Evolutionary conservation across 2,329 filamentous ascomycete genomes (phyloP).

Genomic region (Venturia asperata): DNA sequence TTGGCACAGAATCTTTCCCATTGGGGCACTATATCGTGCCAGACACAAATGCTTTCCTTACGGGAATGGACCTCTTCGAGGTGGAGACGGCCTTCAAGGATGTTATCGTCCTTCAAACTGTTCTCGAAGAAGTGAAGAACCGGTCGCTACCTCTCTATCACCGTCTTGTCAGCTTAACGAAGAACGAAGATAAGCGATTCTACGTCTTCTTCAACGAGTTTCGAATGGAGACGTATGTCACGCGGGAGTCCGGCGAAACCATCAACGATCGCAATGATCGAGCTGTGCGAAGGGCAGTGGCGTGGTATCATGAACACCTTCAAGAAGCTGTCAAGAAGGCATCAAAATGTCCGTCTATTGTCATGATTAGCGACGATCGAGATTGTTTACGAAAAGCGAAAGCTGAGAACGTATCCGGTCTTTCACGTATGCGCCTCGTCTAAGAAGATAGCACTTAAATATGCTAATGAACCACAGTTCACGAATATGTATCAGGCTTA

Average conservation of each 20-base stretch:
- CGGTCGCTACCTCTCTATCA: slow-evolving; percentile 92
- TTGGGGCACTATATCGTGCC: slow-evolving; percentile 90
- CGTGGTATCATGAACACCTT: slow-evolving; percentile 86
- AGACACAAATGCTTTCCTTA: slow-evolving; percentile 91
- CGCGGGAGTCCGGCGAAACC: slow-evolving; percentile 66
- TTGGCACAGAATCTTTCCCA: slow-evolving; percentile 72
- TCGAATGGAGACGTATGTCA: slow-evolving; percentile 79
- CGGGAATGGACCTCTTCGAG: slow-evolving; percentile 96
- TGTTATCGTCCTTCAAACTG: slow-evolving; percentile 92
- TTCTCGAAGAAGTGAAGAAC: slow-evolving; percentile 92
- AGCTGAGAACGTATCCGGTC: slow-evolving; percentile 62
- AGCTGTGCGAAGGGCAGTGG: slow-evolving; percentile 75
- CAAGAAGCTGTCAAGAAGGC: slow-evolving; percentile 48
- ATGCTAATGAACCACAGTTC: slow-evolving; percentile 28
- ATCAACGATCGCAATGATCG: slow-evolving; percentile 97
- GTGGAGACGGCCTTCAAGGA: slow-evolving; percentile 87
- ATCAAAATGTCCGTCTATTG: slow-evolving; percentile 61
- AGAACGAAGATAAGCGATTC: slow-evolving; percentile 93
- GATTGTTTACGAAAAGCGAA: slow-evolving; percentile 80
- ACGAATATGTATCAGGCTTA: slow-evolving; percentile 74
- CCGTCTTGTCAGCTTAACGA: slow-evolving; percentile 79
- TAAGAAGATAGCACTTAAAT: background rate
- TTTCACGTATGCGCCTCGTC: slow-evolving; percentile 39
- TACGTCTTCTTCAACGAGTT: slow-evolving; percentile 99
- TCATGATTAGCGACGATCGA: slow-evolving; percentile 91